These are phyloP conservation scores for Zymoseptoria passerinii DNA, from an alignment of 2,329 filamentous ascomycete genomes.

Conservation along the genomic window DNA sequence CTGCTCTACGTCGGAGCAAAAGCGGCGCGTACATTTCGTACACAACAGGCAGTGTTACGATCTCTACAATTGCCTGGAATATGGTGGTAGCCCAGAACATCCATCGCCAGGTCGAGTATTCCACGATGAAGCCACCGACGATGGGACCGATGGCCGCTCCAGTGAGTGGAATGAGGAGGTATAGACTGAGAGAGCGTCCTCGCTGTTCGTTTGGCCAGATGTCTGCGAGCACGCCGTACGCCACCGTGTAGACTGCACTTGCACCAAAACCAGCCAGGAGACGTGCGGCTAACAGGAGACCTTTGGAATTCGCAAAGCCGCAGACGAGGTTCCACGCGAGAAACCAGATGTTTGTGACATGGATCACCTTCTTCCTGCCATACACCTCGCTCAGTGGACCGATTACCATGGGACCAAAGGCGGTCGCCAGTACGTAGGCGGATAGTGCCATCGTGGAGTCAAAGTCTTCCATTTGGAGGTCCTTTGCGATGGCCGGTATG, in stretches of 20 bases:
- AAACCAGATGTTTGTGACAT: slow-evolving; percentile 43
- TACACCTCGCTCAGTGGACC: slow-evolving; percentile 36
- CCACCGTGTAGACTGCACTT: slow-evolving; percentile 29
- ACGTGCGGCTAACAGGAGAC: slow-evolving; percentile 38
- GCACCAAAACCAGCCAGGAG: slow-evolving; percentile 45
- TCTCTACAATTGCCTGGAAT: slow-evolving; percentile 19
- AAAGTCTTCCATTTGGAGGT: slow-evolving; percentile 30
- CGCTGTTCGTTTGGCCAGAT: slow-evolving; percentile 15
- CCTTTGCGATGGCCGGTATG: slow-evolving; percentile 34
- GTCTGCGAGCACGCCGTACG: slow-evolving; percentile 14
- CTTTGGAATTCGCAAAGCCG: slow-evolving; percentile 36
- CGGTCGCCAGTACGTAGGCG: slow-evolving; percentile 16
- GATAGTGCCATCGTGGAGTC: slow-evolving; percentile 15
- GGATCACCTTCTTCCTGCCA: slow-evolving; percentile 37
- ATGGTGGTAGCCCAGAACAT: slow-evolving; percentile 36
- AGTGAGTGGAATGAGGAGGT: slow-evolving; percentile 13
- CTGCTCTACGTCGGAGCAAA: slow-evolving; percentile 32
- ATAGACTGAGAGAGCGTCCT: slow-evolving; percentile 11
- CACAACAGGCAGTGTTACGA: slow-evolving; percentile 26
- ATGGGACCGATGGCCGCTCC: slow-evolving; percentile 18
- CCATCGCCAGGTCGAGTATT: slow-evolving; percentile 35
- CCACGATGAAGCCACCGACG: slow-evolving; percentile 32
- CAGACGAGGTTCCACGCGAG: slow-evolving; percentile 44
- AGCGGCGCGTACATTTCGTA: slow-evolving; percentile 34
- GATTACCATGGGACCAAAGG: slow-evolving; percentile 15